These are phyloP conservation scores for Dacryopinax primogenitus DNA, from an alignment of 768 basidiomycete genomes.

Conservation along the genomic window DNA sequence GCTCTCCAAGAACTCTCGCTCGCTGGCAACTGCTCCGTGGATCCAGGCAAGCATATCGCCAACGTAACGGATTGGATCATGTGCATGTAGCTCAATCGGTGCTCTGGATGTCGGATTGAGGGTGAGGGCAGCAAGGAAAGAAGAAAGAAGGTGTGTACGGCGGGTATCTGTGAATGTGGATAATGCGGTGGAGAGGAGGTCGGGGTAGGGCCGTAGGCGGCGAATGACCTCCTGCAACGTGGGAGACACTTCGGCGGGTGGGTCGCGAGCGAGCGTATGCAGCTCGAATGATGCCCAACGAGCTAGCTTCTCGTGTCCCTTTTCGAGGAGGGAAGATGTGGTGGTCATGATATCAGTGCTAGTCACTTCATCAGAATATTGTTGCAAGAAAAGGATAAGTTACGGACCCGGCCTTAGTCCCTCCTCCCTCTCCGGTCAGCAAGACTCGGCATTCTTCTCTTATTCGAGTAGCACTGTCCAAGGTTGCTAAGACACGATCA, in stretches of 20 bases:
- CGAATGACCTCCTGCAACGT: conserved; percentile 59
- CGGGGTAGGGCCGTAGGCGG: conserved; percentile 63
- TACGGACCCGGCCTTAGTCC: conserved; percentile 59
- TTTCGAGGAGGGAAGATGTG: conserved; percentile 71
- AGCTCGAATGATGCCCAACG: conserved; percentile 81
- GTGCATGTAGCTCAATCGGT: conserved; percentile 94
- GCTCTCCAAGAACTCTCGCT: conserved; percentile 83
- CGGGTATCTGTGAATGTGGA: conserved; percentile 49
- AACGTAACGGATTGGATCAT: conserved; percentile 90
- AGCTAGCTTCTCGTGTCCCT: conserved; percentile 78
- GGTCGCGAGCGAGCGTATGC: conserved; percentile 59
- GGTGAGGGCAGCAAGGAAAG: conserved; percentile 78
- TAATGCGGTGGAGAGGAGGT: conserved; percentile 38
- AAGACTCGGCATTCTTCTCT: conserved; percentile 73
- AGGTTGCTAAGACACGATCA: conserved; percentile 60
- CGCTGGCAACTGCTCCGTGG: conserved; percentile 88
- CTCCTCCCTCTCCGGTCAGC: conserved; percentile 71
- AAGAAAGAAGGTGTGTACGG: conserved; percentile 61
- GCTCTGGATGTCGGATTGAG: conserved; percentile 42
- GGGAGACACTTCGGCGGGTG: conserved; percentile 52
- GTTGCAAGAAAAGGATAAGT: background rate
- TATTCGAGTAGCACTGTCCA: conserved; percentile 77
- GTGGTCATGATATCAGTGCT: conserved; percentile 82
- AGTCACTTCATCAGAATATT: background rate
- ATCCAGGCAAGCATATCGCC: conserved; percentile 99